Evolutionary conservation across 805 yeast species (phyloP).

Genomic region (Yarrowia sp.): DNA sequence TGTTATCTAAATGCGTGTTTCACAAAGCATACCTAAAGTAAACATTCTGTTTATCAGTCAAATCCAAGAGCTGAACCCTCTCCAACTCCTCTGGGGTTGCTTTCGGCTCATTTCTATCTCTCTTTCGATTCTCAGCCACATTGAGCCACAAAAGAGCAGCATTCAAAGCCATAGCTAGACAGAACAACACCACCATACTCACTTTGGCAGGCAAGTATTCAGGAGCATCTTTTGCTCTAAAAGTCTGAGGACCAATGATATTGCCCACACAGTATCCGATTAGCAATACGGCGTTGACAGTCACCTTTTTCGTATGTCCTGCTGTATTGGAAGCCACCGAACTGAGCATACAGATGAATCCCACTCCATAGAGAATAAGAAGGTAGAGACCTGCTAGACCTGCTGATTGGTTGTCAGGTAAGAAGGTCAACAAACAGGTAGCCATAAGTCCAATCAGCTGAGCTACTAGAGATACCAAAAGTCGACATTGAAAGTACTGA

Average conservation of each 20-base stretch:
- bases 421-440: neutral
- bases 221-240: neutral
- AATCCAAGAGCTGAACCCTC: neutral
- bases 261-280: conserved; percentile 11
- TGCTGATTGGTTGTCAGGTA: neutral
- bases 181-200: neutral
- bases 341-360: conserved; percentile 1
- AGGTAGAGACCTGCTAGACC: conserved; percentile 1
- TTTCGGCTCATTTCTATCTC: neutral
- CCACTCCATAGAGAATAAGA: neutral
- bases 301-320: neutral
- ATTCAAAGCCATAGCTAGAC: neutral
- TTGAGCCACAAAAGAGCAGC: neutral
- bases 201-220: neutral
- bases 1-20: neutral
- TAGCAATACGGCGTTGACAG: neutral
- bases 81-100: neutral
- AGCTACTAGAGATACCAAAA: neutral
- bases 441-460: neutral
- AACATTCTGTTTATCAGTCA: neutral
- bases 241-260: conserved; percentile 2
- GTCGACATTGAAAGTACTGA: neutral
- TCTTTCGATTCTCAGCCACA: neutral
- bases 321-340: conserved; percentile 7
- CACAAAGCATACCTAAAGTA: neutral